These are phyloP conservation scores for Davidsoniella eucalypti DNA, from an alignment of 2,329 filamentous ascomycete genomes.

Conservation along the genomic window DNA sequence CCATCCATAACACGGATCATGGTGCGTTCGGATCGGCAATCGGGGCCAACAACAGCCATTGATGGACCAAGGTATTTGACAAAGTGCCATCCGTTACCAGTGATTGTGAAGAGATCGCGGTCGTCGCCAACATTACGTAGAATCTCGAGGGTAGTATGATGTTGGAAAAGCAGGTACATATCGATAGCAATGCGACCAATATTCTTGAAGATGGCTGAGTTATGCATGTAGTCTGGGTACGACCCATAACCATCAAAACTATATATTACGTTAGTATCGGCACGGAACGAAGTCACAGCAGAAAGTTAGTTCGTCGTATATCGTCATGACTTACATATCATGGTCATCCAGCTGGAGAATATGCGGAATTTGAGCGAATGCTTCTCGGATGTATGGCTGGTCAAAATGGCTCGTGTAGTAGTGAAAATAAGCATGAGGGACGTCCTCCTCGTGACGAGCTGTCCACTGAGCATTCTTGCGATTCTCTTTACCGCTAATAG, in stretches of 20 bases:
- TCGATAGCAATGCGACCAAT: conserved; percentile 89
- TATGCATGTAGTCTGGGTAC: conserved; percentile 97
- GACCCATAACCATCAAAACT: conserved; percentile 96
- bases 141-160: conserved; percentile 89
- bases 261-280: conserved; percentile 13
- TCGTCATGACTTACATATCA: conserved; percentile 61
- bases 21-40: conserved; percentile 82
- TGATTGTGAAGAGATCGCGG: conserved; percentile 86
- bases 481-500: conserved; percentile 82
- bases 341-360: conserved; percentile 88
- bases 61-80: conserved; percentile 90
- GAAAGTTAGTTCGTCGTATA: background rate
- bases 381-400: conserved; percentile 83
- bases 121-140: conserved; percentile 79
- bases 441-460: conserved; percentile 85
- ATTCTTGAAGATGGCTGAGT: conserved; percentile 94
- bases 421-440: conserved; percentile 92
- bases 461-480: conserved; percentile 85
- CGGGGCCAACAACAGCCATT: conserved; percentile 75
- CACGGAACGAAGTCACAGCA: background rate
- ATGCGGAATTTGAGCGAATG: conserved; percentile 94
- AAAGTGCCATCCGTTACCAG: conserved; percentile 96
- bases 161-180: conserved; percentile 97
- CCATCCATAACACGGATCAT: conserved; percentile 87
- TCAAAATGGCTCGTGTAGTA: conserved; percentile 98